Conservation (phyloP, 2,329 filamentous ascomycete species). For the Alternaria sp. region DNA sequence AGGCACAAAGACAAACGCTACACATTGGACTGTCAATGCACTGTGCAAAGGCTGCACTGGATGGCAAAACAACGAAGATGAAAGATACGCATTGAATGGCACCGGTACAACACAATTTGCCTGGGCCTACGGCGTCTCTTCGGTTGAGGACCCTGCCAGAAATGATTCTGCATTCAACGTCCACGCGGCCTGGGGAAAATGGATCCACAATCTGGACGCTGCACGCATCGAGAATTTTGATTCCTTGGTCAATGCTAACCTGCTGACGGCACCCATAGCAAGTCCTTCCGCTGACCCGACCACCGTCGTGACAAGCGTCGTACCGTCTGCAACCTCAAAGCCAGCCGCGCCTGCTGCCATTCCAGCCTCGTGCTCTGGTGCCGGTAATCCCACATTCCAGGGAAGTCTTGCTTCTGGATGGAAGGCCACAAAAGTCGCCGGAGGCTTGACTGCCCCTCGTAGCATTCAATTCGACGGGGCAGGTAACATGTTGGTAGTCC, state of each 20-base stretch:
- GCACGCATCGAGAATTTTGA: constrained; percentile 41
- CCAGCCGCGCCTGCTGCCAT: constrained; percentile 29
- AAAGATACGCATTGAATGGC: constrained; percentile 30
- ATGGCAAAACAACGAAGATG: constrained; percentile 39
- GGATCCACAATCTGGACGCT: constrained; percentile 40
- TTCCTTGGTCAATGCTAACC: constrained; percentile 36
- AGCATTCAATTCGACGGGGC: constrained; percentile 40
- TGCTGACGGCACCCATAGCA: constrained; percentile 35
- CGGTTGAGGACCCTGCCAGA: constrained; percentile 35
- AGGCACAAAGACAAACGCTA: constrained; percentile 38
- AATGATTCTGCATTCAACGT: constrained; percentile 43
- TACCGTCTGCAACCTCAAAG: constrained; percentile 20
- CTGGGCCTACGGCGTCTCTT: constrained; percentile 38
- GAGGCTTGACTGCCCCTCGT: constrained; percentile 39
- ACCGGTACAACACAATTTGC: constrained; percentile 39
- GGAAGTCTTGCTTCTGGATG: constrained; percentile 36
- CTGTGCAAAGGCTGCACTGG: constrained; percentile 40
- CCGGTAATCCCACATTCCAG: constrained; percentile 31
- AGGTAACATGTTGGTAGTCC: constrained; percentile 44
- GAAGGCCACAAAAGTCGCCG: constrained; percentile 42
- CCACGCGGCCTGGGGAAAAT: constrained; percentile 39
- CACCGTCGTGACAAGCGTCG: constrained; percentile 30
- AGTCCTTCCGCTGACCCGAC: constrained; percentile 20
- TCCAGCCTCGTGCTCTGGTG: constrained; percentile 39
- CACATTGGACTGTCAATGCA: constrained; percentile 42